Conservation (phyloP, 176 grass and related monocot genomes). For the Oryza nivara region DNA sequence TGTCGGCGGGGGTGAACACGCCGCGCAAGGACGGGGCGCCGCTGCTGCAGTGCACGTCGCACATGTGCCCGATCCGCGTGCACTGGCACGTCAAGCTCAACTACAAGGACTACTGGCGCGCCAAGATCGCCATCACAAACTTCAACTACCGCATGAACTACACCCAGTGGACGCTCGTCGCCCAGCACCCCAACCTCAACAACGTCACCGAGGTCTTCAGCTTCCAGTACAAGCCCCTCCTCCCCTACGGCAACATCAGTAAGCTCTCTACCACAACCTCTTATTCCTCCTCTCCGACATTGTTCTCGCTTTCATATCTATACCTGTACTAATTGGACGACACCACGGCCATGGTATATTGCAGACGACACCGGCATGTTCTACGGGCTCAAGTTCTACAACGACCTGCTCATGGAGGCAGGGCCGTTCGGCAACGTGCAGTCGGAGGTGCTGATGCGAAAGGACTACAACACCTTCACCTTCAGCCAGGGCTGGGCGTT, state of each 20-base stretch:
- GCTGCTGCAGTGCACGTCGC: conserved; percentile 77
- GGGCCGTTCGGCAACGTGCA: conserved; percentile 79
- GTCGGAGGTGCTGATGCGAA: conserved; percentile 84
- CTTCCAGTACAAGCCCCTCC: conserved; percentile 83
- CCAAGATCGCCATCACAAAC: conserved; percentile 89
- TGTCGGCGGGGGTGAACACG: conserved; percentile 64
- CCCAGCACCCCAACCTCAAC: conserved; percentile 89
- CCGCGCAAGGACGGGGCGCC: conserved; percentile 69
- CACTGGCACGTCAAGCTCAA: conserved; percentile 99
- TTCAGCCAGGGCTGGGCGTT: conserved; percentile 93
- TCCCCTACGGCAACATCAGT: conserved; percentile 73
- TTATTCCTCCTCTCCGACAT: too few species aligned
- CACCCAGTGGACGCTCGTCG: conserved; percentile 89
- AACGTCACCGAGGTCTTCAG: conserved; percentile 86
- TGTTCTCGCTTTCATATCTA: too few species aligned
- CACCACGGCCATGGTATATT: too few species aligned
- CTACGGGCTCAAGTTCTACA: conserved; percentile 88
- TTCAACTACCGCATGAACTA: conserved; percentile 96
- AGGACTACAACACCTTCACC: conserved; percentile 77
- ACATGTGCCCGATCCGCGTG: conserved; percentile 90
- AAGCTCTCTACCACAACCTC: neutral
- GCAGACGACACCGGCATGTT: conserved; percentile 91
- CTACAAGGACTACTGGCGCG: conserved; percentile 97
- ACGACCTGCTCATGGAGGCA: conserved; percentile 92
- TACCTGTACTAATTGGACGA: neutral